These are phyloP conservation scores for Camelina neglecta DNA, from an alignment of 345 rosid species.

Conservation along the genomic window DNA sequence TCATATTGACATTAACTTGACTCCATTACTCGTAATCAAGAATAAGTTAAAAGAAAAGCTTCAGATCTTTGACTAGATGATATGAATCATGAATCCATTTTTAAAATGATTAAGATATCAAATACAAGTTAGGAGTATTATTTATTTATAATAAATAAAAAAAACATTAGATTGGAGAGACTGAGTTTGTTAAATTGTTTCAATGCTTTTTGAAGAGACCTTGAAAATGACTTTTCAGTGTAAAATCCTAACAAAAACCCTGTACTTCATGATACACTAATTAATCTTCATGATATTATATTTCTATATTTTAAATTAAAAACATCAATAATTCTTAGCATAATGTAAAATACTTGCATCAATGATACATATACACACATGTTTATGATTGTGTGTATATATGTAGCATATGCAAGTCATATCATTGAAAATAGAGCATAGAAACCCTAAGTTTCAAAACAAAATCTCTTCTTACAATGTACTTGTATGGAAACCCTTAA, in stretches of 20 bases:
- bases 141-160: not conserved
- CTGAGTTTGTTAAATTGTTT: constrained; percentile 10
- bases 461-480: constrained; percentile 51
- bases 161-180: not conserved
- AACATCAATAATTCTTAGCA: not conserved
- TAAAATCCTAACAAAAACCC: constrained; percentile 35
- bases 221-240: constrained; percentile 38
- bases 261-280: constrained; percentile 37
- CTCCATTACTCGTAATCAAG: constrained; percentile 38
- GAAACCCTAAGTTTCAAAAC: constrained; percentile 38
- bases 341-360: constrained; percentile 23
- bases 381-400: constrained; percentile 31
- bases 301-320: not conserved
- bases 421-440: constrained; percentile 9
- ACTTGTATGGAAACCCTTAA: constrained; percentile 44
- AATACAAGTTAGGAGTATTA: not conserved
- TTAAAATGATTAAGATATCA: constrained; percentile 2
- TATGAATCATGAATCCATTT: constrained; percentile 18
- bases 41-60: constrained; percentile 13
- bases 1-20: constrained; percentile 36
- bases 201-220: constrained; percentile 14
- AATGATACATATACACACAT: constrained; percentile 20
- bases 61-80: constrained; percentile 44
- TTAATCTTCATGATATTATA: constrained; percentile 4
- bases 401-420: constrained; percentile 29